These are phyloP conservation scores for Violaceomyces palustris DNA, from an alignment of 1,284 basidiomycete genomes.

Conservation along the genomic window DNA sequence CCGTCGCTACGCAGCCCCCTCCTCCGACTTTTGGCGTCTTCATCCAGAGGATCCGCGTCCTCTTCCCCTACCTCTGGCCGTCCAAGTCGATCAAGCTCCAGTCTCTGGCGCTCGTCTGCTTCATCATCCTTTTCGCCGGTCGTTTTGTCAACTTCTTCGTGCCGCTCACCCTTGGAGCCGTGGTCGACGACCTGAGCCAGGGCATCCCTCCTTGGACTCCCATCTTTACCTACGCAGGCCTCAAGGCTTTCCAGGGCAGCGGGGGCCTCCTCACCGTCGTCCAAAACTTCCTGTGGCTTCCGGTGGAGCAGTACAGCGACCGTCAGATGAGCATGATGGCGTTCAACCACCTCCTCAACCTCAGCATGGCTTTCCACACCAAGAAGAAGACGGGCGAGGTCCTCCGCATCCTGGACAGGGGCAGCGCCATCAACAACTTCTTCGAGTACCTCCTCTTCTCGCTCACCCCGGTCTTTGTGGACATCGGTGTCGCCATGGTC, in stretches of 20 bases:
- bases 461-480: constrained; percentile 72
- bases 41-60: constrained; percentile 57
- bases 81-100: constrained; percentile 64
- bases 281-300: constrained; percentile 60
- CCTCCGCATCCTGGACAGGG: constrained; percentile 64
- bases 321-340: constrained; percentile 50
- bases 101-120: constrained; percentile 65
- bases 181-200: constrained; percentile 58
- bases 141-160: constrained; percentile 70
- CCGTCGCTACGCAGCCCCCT: constrained; percentile 33
- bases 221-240: constrained; percentile 47
- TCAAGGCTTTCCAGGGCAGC: constrained; percentile 55
- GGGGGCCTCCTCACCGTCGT: constrained; percentile 48
- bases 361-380: constrained; percentile 79
- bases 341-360: constrained; percentile 52
- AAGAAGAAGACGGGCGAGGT: constrained; percentile 66
- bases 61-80: constrained; percentile 79
- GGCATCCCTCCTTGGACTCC: constrained; percentile 34
- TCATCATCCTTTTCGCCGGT: constrained; percentile 66
- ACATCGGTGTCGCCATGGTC: constrained; percentile 60
- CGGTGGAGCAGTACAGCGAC: constrained; percentile 76
- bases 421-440: constrained; percentile 58
- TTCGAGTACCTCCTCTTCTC: constrained; percentile 64
- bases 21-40: constrained; percentile 43
- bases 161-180: constrained; percentile 67